Evolutionary conservation across 352 stramenopile genomes (phyloP), one percentile per base, ranked within the genome.

Genomic region (Globisporangium canariense): DNA sequence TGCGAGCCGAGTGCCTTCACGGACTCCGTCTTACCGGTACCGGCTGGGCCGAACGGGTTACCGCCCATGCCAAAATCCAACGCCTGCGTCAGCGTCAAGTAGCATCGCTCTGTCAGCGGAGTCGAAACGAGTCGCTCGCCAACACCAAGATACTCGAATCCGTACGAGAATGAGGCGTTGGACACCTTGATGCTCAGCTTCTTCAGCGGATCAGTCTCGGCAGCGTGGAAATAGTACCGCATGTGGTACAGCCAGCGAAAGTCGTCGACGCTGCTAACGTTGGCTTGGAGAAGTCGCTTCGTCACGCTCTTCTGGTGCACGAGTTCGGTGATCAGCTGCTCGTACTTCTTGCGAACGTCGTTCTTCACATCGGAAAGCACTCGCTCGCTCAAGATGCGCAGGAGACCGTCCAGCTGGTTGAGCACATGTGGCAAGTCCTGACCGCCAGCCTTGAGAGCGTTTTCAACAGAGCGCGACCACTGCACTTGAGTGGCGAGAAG

Each of bases 321-420:
- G n/a, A 99, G 86, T 74, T 99, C 98, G 11, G 98, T 99, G 71
- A 99, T 99, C 11, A 99, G 85, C 75, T 99, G 98, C 64, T 99
- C 98, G 71, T 99, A 99, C 76, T 99, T 99, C 76, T 98, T 98
- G 16, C 96, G 87, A 16, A 97, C 88, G 62, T 98, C 91, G 32
- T 93, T 90, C 41, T 96, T 96, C 25, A 98, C 81, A 75, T 99
- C 94, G 3, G 87, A 82, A 10, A 99, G 83, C 36, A 99, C 96
- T 30, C 94, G 97, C 73, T 98, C 94, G 49, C 97, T 98, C 76
- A 99, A 93, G 56, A 99, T 90, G 60, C 97, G 82, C 36, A 99
- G 78, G 38, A 98, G 85, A 45, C 83, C 78, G 70, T 96, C 85
- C 49, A 90, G 70, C 68, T 88, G 74, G 45, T 91, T 62, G 77